These are phyloP conservation scores for Xerocomus minutiporus DNA, from an alignment of 1,284 basidiomycete genomes.

Conservation along the genomic window DNA sequence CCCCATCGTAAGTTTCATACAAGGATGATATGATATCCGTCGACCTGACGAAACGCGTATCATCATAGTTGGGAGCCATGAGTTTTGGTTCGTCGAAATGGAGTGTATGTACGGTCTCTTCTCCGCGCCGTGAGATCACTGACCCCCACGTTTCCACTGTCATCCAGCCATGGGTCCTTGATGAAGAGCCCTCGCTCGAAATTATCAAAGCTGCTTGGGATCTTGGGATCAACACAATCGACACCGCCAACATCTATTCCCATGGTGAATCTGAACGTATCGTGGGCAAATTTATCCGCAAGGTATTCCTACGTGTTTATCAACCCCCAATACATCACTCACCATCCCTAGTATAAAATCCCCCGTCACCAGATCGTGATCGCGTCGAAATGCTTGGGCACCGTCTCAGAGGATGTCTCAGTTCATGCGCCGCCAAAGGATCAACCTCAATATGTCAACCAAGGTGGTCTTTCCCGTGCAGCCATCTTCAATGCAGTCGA, in stretches of 20 bases:
- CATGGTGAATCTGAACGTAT: constrained; percentile 46
- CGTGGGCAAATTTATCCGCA: constrained; percentile 51
- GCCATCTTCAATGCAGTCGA: constrained; percentile 46
- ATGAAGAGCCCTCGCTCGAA: constrained; percentile 39
- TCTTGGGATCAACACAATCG: constrained; percentile 42
- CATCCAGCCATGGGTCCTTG: constrained; percentile 40
- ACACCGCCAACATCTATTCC: constrained; percentile 57
- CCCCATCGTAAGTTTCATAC: constrained; percentile 34
- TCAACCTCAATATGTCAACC: constrained; percentile 40
- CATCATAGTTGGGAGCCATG: constrained; percentile 43
- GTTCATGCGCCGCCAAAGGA: constrained; percentile 10
- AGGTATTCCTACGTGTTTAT: constrained; percentile 17
- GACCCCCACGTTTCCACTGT: background rate
- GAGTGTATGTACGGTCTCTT: constrained; percentile 23
- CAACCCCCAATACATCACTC: background rate
- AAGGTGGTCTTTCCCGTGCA: constrained; percentile 39
- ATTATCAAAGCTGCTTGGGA: constrained; percentile 48
- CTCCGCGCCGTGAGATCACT: background rate
- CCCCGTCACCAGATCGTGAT: constrained; percentile 50
- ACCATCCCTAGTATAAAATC: constrained; percentile 41
- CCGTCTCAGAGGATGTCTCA: constrained; percentile 18
- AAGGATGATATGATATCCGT: background rate
- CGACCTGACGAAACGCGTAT: background rate
- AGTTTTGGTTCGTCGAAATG: constrained; percentile 41
- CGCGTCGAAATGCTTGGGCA: constrained; percentile 37